Evolutionary conservation across 2,329 filamentous ascomycete genomes (phyloP), one percentile per base, ranked within the genome.

Genomic region (Hymenoscyphus linearis): DNA sequence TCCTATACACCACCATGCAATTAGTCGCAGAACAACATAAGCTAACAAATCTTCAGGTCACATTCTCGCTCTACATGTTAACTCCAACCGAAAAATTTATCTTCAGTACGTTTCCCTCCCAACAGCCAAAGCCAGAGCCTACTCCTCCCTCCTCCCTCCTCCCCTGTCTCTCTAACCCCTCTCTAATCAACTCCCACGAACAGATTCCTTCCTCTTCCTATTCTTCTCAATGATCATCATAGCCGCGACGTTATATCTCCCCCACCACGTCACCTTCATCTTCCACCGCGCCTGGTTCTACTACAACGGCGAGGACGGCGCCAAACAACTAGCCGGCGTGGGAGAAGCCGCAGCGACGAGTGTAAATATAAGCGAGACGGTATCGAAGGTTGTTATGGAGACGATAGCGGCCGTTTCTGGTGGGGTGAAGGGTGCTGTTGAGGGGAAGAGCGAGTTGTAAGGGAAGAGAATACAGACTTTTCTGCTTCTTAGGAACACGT

Each of bases 11-110:
- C 44, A 50, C 44, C 44, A 22, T 25, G 44, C 44, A 50, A 50
- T 25, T 25, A 10, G 18, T 50, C n/a, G 44, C 44, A 50, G 18
- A 53, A 14, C 3, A 16, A 12, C 14, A 31, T 25, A 27, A 34
- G 55, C n/a, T 96, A 95, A 81, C 91, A 96, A 79, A 35, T 12
- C 90, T 96, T 73, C 10, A 99, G 80, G 93, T 98, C 75, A 97
- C 93, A 13, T 95, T 96, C 77, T 89, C 90, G 64, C 84, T 98
- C 27, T 98, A 99, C 82, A 98, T 99, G 90, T 88, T 97, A 70
- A 97, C 93, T 40, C 89, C 92, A 1, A 92, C 89, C 58, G 95
- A 99, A 80, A 96, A 96, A 76, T 93, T 96, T 77, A 88, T 96
- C 70, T 96, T 98, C 78, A 98, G 95, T 98, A 83, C 61, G 91